Base-by-base conservation (phyloP, 257 asterid genomes). In the Gardenia jasminoides region DNA sequence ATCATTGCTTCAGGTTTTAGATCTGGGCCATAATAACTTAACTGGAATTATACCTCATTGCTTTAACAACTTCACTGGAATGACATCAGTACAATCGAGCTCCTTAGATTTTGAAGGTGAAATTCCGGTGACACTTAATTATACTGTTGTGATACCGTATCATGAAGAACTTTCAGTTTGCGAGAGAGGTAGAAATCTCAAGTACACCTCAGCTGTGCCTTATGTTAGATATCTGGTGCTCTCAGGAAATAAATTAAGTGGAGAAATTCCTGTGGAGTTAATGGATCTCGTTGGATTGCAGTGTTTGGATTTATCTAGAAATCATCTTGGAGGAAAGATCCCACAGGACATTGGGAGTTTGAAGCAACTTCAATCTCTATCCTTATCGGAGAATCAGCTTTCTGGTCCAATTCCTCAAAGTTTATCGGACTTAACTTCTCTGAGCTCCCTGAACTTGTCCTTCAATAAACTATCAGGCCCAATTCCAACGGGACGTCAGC, bases 401-500 rank as follows among this genome's bases (percentile, higher is more conserved):
- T 81, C 80, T 0, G 86, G 86, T 41, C 12, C 80, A 7, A 80
- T 86, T 22, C 85, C 87, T 39, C 61, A n/a, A 26, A 77, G 80
- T 28, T 33, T 84, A 24, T 52, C 86, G 1, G 44, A 66, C 54
- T 52, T 84, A 67, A 76, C 76, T 39, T 84, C 52, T 78, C 79
- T 86, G 67, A 82, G 89, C 67, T 67, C 50, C 56, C 78, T 84
- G 19, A 84, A 83, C 76, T n/a, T 84, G 28, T 82, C 87, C 1
- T 86, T 47, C 28, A 86, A 84, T 54, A 58, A 74, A 26, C 65
- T 86, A 48, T 75, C 71, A 0, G 86, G 89, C 7, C 54, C 50
- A 52, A 80, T 84, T 67, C 88, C 90, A 13, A 46, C 75, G 2
- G 73, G 90, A 33, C 78, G 79, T 71, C 90, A 84, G 31, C 86